Evolutionary conservation across 2,329 filamentous ascomycete species (phyloP), one percentile per base, ranked within the genome.

Genomic region (Lasiodiplodia hormozganensis): DNA sequence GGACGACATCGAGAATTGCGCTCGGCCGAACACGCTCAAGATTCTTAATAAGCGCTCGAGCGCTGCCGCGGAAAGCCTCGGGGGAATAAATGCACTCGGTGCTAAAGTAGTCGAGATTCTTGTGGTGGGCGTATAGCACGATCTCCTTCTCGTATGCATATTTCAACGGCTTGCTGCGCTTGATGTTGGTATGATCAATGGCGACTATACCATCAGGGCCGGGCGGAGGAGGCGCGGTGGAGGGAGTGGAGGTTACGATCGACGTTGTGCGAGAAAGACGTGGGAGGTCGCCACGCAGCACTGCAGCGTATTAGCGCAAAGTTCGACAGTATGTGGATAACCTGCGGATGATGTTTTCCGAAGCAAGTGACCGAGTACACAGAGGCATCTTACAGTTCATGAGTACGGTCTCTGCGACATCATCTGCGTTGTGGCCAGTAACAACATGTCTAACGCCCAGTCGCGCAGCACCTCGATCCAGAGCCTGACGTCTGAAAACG

Each of bases 61-160:
- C 96, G 72, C 93, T 97, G 3, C 96, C 96, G 69, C 96, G 87
- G 77, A 99, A 99, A 2, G 96, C 96, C 80, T 99, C 96, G 0
- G 96, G 96, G 66, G 93, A 97, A 83, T 99, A 99, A 70, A 99
- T 94, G 84, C 96, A 99, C 81, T 99, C 96, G 0, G 96, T 99
- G 75, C 90, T 97, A 81, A 99, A 99, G 81, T 99, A 99, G 78
- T 98, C 94, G 71, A 99, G 85, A 79, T 94, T 94, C 81, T 96
- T 97, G 83, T 99, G 94, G 77, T 98, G 93, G 5, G 96, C 96
- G 77, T 99, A 99, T 6, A 99, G 85, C 21, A 99, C 96, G 73
- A 99, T 99, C 78, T 99, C 96, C 82, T 99, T 99, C 78, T 99
- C 96, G 77, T 98, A 99, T 1, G 95, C 94, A 78, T 98, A 99